These are phyloP conservation scores for Cyclotella atomus DNA, from an alignment of 108 stramenopile species.

Conservation along the genomic window DNA sequence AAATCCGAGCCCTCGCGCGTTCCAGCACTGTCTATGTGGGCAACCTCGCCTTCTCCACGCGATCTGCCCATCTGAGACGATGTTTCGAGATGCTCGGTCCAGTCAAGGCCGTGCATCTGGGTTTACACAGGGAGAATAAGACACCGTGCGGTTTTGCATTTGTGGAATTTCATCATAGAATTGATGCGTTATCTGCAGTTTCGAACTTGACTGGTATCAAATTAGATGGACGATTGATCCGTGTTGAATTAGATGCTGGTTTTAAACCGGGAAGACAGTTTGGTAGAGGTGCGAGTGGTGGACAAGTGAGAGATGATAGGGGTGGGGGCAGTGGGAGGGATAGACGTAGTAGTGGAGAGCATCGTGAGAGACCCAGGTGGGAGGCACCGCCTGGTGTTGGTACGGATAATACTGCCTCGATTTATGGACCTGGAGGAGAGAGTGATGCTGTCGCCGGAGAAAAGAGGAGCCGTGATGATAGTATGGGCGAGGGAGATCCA, in stretches of 20 bases:
- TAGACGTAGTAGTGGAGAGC: slow-evolving; percentile 9
- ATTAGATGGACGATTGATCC: slow-evolving; percentile 92
- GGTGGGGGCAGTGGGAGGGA: slow-evolving; percentile 52
- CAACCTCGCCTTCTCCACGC: slow-evolving; percentile 94
- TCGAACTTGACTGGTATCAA: slow-evolving; percentile 82
- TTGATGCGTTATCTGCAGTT: slow-evolving; percentile 76
- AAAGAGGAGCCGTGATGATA: slow-evolving; percentile 20
- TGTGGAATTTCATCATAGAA: slow-evolving; percentile 83
- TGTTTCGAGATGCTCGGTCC: slow-evolving; percentile 88
- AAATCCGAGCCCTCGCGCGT: slow-evolving; percentile 68
- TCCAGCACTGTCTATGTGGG: slow-evolving; percentile 93
- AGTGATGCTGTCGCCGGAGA: not conserved
- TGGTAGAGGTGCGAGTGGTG: slow-evolving; percentile 92
- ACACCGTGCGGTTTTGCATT: slow-evolving; percentile 97
- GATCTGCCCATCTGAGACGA: slow-evolving; percentile 81
- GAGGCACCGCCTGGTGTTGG: slow-evolving; percentile 8
- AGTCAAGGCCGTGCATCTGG: slow-evolving; percentile 88
- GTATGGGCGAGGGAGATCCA: not conserved
- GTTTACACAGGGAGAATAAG: slow-evolving; percentile 83
- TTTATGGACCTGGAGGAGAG: slow-evolving; percentile 12
- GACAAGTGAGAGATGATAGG: slow-evolving; percentile 94
- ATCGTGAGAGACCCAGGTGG: slow-evolving; percentile 11
- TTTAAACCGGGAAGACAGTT: slow-evolving; percentile 94
- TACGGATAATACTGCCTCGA: not conserved
- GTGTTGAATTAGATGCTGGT: slow-evolving; percentile 95